phyloP scores from a whole-genome alignment of 768 basidiomycete genomes.

The Guyanaporus albipodus region DNA sequence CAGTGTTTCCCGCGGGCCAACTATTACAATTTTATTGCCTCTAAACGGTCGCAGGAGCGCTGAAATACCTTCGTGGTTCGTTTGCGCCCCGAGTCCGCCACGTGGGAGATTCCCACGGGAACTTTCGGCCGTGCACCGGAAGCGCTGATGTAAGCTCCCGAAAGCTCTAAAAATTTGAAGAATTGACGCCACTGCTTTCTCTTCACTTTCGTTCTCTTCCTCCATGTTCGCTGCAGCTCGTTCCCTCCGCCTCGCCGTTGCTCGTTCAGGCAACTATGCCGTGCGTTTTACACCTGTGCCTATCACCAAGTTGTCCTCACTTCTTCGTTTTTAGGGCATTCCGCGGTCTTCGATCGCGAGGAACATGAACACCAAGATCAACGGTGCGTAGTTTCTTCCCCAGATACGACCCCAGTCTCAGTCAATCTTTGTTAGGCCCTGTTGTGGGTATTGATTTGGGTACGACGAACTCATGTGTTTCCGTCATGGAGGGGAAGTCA shows the following conservation, averaged over 20 bases:
- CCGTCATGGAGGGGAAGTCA: conserved; percentile 93
- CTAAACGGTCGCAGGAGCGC: too few species aligned
- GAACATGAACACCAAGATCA: conserved; percentile 95
- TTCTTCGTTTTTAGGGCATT: conserved; percentile 43
- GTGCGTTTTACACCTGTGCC: conserved; percentile 34
- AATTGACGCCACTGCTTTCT: conserved; percentile 32
- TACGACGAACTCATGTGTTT: conserved; percentile 88
- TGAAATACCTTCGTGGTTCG: too few species aligned
- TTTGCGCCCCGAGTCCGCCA: not conserved
- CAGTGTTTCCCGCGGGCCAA: too few species aligned
- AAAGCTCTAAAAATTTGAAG: conserved; percentile 43
- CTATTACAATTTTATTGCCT: too few species aligned
- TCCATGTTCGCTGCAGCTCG: conserved; percentile 73
- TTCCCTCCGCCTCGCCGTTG: conserved; percentile 54
- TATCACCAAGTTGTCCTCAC: not conserved
- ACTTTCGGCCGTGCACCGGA: conserved; percentile 9
- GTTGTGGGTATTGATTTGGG: conserved; percentile 98
- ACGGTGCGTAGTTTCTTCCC: conserved; percentile 45
- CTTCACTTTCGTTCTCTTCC: conserved; percentile 39
- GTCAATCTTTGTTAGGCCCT: conserved; percentile 48
- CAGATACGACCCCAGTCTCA: not conserved
- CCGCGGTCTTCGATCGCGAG: conserved; percentile 76
- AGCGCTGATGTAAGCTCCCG: conserved; percentile 29
- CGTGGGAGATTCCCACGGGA: conserved; percentile 14
- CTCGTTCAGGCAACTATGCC: conserved; percentile 62